Conservation (phyloP, 352 stramenopile species). For the Globisporangium heterothallicum region DNA sequence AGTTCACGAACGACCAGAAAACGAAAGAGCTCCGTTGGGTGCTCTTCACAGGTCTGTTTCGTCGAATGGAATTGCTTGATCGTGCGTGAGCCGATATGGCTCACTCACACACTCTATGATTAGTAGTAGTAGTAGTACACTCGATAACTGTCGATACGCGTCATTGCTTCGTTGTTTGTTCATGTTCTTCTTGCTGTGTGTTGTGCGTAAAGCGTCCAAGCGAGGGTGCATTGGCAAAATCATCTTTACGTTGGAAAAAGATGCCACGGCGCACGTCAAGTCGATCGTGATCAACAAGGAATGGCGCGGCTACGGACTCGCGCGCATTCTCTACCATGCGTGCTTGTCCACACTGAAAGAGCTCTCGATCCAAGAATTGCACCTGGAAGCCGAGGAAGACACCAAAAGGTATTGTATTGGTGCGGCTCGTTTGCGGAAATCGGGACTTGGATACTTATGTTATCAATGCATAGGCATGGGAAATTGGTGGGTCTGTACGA, state of each 20-base stretch:
- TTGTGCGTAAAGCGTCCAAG: conserved; percentile 22
- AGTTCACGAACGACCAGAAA: conserved; percentile 60
- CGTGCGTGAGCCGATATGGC: no score
- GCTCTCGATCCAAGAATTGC: conserved; percentile 40
- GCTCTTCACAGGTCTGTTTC: conserved; percentile 58
- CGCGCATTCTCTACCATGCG: conserved; percentile 73
- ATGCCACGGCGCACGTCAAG: conserved; percentile 64
- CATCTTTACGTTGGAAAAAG: conserved; percentile 72
- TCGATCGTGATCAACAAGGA: conserved; percentile 63
- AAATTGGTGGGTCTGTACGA: conserved; percentile 70
- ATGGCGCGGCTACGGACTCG: conserved; percentile 63
- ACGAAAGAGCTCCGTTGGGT: conserved; percentile 81
- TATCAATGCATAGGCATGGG: conserved; percentile 20
- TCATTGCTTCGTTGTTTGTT: no score
- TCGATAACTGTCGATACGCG: no score
- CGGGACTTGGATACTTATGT: not conserved
- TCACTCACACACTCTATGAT: no score
- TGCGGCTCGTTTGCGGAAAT: not conserved
- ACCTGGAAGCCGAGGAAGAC: conserved; percentile 67
- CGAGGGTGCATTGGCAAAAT: conserved; percentile 72
- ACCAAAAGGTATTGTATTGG: conserved; percentile 24
- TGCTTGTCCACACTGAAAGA: conserved; percentile 60
- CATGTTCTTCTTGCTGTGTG: not conserved
- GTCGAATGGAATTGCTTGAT: no score
- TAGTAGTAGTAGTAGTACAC: no score